These are phyloP conservation scores for Aureobasidium mangrovei DNA, from an alignment of 2,329 filamentous ascomycete species.

Conservation along the genomic window DNA sequence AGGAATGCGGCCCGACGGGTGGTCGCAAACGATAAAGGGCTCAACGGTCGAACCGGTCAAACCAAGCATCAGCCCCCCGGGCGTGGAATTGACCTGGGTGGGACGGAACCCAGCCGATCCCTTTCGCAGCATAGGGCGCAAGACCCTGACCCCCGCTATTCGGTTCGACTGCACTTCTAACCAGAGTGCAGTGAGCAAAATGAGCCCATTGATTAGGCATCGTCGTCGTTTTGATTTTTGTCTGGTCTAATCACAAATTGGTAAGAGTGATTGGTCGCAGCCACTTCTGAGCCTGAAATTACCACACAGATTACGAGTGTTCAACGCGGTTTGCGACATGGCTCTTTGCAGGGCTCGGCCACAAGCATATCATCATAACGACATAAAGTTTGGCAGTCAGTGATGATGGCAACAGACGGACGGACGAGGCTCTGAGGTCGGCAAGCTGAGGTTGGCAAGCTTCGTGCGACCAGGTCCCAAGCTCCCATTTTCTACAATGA, in stretches of 20 bases:
- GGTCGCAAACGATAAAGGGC: conserved; percentile 7
- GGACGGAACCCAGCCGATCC: conserved; percentile 13
- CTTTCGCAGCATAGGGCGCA: conserved; percentile 6
- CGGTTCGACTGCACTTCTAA: background rate
- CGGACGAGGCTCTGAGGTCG: background rate
- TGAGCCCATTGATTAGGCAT: conserved; percentile 6
- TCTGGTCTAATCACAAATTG: background rate
- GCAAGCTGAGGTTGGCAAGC: background rate
- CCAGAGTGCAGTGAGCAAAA: background rate
- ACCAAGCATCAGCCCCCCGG: conserved; percentile 7
- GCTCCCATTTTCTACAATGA: conserved; percentile 31
- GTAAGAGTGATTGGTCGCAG: background rate
- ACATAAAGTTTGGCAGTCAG: background rate
- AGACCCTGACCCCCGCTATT: conserved; percentile 13
- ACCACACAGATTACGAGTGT: background rate
- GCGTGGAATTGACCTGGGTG: background rate
- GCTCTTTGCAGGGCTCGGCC: background rate
- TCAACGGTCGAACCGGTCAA: conserved; percentile 10
- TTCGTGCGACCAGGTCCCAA: conserved; percentile 6
- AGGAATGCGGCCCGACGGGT: conserved; percentile 12
- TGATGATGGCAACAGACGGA: background rate
- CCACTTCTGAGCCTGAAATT: background rate
- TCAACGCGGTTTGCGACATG: background rate
- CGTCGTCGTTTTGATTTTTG: conserved; percentile 10
- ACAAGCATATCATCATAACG: background rate